phyloP scores from a whole-genome alignment of 2,329 filamentous ascomycete genomes.

The Pseudogymnoascus sp. region DNA sequence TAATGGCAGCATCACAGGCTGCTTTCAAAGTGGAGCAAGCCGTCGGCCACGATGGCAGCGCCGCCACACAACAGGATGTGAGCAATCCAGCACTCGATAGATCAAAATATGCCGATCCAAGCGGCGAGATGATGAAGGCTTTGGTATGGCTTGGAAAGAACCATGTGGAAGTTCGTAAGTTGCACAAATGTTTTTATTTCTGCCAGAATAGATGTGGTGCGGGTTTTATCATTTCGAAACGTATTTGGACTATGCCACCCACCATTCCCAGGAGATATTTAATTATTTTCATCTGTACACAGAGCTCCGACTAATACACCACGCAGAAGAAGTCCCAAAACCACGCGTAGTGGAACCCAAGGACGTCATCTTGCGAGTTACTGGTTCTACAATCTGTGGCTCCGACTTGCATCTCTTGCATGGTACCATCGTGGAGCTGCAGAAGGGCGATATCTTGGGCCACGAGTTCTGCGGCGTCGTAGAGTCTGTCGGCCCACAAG shows the following conservation, averaged over 20 bases:
- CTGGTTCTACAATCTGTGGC: constrained; percentile 27
- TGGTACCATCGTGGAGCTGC: constrained; percentile 33
- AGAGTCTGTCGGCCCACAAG: constrained; percentile 45
- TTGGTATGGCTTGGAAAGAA: constrained; percentile 78
- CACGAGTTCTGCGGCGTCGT: constrained; percentile 56
- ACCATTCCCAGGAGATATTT: neutral
- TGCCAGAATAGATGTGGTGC: neutral
- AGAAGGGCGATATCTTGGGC: constrained; percentile 47
- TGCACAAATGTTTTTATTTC: constrained; percentile 2
- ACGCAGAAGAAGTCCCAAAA: constrained; percentile 18
- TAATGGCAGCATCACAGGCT: constrained; percentile 38
- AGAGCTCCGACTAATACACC: neutral
- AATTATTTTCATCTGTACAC: neutral
- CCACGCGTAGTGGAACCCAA: constrained; percentile 23
- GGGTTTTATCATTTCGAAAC: neutral
- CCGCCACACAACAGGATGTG: constrained; percentile 60
- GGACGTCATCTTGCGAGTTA: constrained; percentile 26
- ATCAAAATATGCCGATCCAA: constrained; percentile 39
- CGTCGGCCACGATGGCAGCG: constrained; percentile 58
- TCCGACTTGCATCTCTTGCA: constrained; percentile 27
- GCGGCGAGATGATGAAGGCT: constrained; percentile 63
- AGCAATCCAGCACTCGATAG: constrained; percentile 49
- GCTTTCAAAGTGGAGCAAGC: constrained; percentile 58
- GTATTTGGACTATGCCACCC: neutral
- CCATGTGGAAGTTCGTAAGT: constrained; percentile 55